phyloP scores from a whole-genome alignment of 2,329 filamentous ascomycete genomes.

The Exophiala spinifera region DNA sequence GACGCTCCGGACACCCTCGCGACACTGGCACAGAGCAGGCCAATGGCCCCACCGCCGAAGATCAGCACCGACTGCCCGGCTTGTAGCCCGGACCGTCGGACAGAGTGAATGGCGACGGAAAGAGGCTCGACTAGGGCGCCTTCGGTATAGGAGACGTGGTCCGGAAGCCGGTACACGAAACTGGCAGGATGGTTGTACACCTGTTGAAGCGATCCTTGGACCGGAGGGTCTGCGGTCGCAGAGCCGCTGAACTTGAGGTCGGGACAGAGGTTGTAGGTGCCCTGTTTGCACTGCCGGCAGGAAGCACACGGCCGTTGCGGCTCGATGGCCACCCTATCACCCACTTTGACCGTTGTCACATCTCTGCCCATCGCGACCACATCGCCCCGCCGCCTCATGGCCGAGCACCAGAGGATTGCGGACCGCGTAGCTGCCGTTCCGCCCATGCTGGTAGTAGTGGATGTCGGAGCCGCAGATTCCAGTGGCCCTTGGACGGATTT shows the following conservation, averaged over 20 bases:
- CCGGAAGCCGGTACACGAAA: conserved; percentile 56
- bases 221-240: conserved; percentile 55
- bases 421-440: conserved; percentile 61
- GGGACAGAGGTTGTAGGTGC: conserved; percentile 65
- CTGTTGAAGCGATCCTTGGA: conserved; percentile 59
- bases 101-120: conserved; percentile 59
- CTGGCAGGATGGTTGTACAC: conserved; percentile 61
- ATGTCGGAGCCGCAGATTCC: conserved; percentile 53
- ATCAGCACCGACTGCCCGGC: conserved; percentile 56
- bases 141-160: conserved; percentile 55
- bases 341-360: conserved; percentile 53
- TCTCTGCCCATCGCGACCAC: conserved; percentile 57
- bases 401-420: conserved; percentile 64
- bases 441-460: conserved; percentile 65
- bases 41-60: conserved; percentile 62
- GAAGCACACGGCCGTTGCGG: conserved; percentile 62
- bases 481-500: neutral
- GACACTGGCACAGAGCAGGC: conserved; percentile 56
- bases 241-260: conserved; percentile 54
- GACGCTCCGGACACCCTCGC: conserved; percentile 61
- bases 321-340: conserved; percentile 65
- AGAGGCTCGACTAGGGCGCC: conserved; percentile 63
- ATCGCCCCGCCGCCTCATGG: conserved; percentile 61
- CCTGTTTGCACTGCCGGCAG: conserved; percentile 59
- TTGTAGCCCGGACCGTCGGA: conserved; percentile 51